phyloP scores from a whole-genome alignment of 805 yeast genomes.

The Ogataea siamensis region DNA sequence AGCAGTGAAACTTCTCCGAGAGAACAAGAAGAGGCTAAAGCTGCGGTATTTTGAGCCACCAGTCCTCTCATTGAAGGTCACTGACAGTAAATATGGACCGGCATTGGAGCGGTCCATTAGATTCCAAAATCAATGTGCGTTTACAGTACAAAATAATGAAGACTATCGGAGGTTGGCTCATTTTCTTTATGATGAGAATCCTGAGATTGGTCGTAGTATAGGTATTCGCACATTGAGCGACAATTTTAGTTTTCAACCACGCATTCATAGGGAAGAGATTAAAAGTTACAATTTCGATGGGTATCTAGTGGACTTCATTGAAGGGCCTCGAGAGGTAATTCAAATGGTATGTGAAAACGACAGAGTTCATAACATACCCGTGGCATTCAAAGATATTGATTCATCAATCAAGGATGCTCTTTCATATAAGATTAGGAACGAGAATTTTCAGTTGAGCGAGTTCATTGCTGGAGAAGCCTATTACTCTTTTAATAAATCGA shows the following conservation, averaged over 20 bases:
- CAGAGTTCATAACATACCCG: conserved; percentile 58
- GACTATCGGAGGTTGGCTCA: conserved; percentile 48
- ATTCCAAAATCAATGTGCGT: conserved; percentile 51
- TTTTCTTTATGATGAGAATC: conserved; percentile 38
- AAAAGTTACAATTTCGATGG: conserved; percentile 72
- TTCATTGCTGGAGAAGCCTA: conserved; percentile 59
- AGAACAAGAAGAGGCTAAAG: conserved; percentile 29
- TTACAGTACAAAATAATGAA: conserved; percentile 55
- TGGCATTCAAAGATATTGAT: conserved; percentile 46
- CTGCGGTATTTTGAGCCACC: conserved; percentile 72
- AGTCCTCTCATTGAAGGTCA: conserved; percentile 56
- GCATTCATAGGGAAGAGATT: conserved; percentile 29
- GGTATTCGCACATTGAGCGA: conserved; percentile 51
- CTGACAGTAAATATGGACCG: conserved; percentile 47
- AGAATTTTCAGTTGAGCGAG: conserved; percentile 48
- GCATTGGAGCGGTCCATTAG: conserved; percentile 59
- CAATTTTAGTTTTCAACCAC: conserved; percentile 12
- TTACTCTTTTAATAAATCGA: conserved; percentile 53
- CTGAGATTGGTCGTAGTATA: conserved; percentile 38
- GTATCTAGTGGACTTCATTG: conserved; percentile 63
- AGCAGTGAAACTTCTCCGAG: conserved; percentile 44
- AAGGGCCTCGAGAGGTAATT: conserved; percentile 71
- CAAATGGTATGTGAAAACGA: conserved; percentile 64
- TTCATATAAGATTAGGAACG: conserved; percentile 36
- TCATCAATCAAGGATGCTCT: conserved; percentile 37